A percentile compares a stretch with the other conserved stretches of the same genome.
Conservation (phyloP, 2,329 filamentous ascomycete species). For the Graphilbum fragrans region DNA sequence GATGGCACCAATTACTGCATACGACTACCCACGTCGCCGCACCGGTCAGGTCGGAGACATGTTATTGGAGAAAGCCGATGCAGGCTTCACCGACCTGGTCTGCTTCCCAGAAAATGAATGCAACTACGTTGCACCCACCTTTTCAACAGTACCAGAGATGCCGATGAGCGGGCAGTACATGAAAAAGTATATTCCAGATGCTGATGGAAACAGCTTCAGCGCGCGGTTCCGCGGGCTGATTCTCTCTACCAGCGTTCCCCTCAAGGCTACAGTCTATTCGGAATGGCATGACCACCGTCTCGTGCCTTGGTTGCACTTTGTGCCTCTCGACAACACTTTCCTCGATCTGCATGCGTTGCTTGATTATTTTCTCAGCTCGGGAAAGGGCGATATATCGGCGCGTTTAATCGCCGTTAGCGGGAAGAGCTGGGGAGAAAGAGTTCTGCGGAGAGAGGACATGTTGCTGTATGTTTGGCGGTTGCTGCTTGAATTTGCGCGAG, state of each 20-base stretch:
- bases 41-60: conserved; percentile 26
- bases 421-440: conserved; percentile 47
- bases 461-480: conserved; percentile 51
- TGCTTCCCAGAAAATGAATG: conserved; percentile 25
- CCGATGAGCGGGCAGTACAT: conserved; percentile 36
- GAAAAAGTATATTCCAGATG: conserved; percentile 57
- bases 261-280: conserved; percentile 60
- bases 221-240: conserved; percentile 54
- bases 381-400: conserved; percentile 40
- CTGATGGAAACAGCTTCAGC: conserved; percentile 57
- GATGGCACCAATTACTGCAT: conserved; percentile 28
- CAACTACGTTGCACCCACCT: conserved; percentile 25
- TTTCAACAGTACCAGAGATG: conserved; percentile 18
- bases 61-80: conserved; percentile 26
- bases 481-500: conserved; percentile 43
- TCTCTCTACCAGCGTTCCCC: conserved; percentile 48
- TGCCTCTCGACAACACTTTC: conserved; percentile 58
- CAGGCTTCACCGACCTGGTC: conserved; percentile 28
- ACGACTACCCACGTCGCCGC: conserved; percentile 26
- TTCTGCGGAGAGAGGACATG: conserved; percentile 54
- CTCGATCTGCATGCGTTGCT: conserved; percentile 53
- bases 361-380: conserved; percentile 45
- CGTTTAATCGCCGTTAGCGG: conserved; percentile 46
- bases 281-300: conserved; percentile 67
- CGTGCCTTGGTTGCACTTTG: conserved; percentile 59